Base-by-base conservation (phyloP, 148 eudicot species). In the Rhododendron ferrugineum region DNA sequence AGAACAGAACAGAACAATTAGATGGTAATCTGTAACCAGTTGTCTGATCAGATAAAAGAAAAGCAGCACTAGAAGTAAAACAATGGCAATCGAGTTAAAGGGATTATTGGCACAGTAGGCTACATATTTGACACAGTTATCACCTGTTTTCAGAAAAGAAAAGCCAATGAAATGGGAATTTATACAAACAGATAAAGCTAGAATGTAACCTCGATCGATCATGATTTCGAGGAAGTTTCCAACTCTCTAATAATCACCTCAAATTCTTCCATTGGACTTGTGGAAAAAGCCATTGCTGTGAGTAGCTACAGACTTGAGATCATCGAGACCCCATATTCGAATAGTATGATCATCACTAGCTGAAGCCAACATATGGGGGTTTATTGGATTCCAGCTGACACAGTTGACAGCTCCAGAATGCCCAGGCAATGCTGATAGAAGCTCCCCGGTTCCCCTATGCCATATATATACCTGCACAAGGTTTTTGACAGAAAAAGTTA, bases 291-390 rank as follows among this genome's bases (percentile, higher is more conserved):
- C 89, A 79, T 87, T 80, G 88, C 89, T 82, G 42, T 81, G 85
- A 37, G 74, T 64, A 20, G 32, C 85, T 60, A 68, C 74, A 49
- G 68, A 84, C 86, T 80, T 89, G 50, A 90, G 64, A 76, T 88
- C 84, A 76, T 83, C 78, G 75, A 91, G 78, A 81, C 97, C 98
- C 99, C 99, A 96, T 83, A 96, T 89, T 66, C 99, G 90, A 56
- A 96, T 93, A 13, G 96, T 92, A 86, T 87, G 94, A 85, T 95
- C 98, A 84, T 96, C 98, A 87, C 98, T 92, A 6, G 98, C 98
- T 66, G 98, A 93, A 75, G 98, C 98, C 85, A 96, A 81, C 96
- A 94, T 94, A 66, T 94, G 94, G 4, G 93, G 98, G 84, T 96
- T 88, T 28, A 81, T 88, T 3, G 98, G 98, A 84, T 92, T 94